Conservation (phyloP, 371 early-diverging fungal genomes). For the Mucor irregularis region DNA sequence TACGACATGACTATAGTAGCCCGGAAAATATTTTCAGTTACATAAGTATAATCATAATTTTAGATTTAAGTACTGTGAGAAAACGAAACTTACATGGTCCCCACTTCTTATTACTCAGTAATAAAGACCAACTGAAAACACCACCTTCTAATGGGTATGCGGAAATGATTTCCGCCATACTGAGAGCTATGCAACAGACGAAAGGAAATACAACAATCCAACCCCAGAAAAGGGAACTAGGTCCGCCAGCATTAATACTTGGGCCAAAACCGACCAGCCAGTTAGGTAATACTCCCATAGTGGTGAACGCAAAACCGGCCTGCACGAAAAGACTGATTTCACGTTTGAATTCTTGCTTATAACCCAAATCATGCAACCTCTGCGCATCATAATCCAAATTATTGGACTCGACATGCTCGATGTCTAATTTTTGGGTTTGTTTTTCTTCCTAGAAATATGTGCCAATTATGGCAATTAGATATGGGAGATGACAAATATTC, state of each 20-base stretch:
- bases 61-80: no score
- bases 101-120: slow-evolving; percentile 33
- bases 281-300: slow-evolving; percentile 39
- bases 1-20: slow-evolving; percentile 42
- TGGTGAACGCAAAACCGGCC: slow-evolving; percentile 32
- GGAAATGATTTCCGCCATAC: slow-evolving; percentile 41
- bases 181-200: slow-evolving; percentile 35
- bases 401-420: slow-evolving; percentile 12
- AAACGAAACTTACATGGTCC: slow-evolving; percentile 32
- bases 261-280: slow-evolving; percentile 39
- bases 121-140: slow-evolving; percentile 38
- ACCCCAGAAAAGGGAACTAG: slow-evolving; percentile 40
- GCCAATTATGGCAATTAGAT: no score
- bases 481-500: neutral
- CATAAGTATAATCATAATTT: neutral
- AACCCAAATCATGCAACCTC: slow-evolving; percentile 33
- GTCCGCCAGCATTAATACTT: slow-evolving; percentile 35
- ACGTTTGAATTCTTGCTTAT: slow-evolving; percentile 45
- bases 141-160: slow-evolving; percentile 40
- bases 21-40: neutral
- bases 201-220: slow-evolving; percentile 37
- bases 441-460: no score
- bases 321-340: slow-evolving; percentile 39
- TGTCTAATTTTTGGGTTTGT: slow-evolving; percentile 9
- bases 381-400: slow-evolving; percentile 36